Evolutionary conservation across 352 stramenopile genomes (phyloP), one percentile per base, ranked within the genome.

Genomic region (Phytopythium litorale): DNA sequence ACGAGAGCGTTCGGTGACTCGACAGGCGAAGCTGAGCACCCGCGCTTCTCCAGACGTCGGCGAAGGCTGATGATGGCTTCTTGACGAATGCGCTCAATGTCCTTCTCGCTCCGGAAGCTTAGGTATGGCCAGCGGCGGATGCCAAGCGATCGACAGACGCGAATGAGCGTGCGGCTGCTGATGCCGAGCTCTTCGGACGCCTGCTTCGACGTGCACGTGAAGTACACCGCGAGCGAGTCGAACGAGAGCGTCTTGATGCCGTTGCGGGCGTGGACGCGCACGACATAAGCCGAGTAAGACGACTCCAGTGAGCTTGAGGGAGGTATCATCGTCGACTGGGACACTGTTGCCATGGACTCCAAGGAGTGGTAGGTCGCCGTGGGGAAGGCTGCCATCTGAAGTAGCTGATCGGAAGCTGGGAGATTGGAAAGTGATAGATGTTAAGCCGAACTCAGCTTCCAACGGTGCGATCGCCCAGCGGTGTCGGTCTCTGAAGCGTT

Each of bases 111-210:
- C 30, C 72, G 75, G 63, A 83, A 83, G 54, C 75, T 68, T 38
- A 83, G 58, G 72, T 83, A 83, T 33, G 74, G 74, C 74, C 74
- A 83, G 19, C 74, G 71, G 7, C 74, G 74, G 62, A 80, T 83
- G 40, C 74, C 74, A 13, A 83, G 69, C 19, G 74, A 83, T 8
- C 74, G 71, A 56, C 71, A 83, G 38, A 80, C 74, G 53, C 74
- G 74, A 33, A 83, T 83, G 64, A 83, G 71, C 55, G 74, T 83
- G 53, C 74, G 74, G 35, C 68, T 79, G 43, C 68, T 78, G 70
- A 83, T 83, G 11, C 74, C 74, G 37, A 83, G 68, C 35, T 83
- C 69, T 35, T 83, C 74, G 8, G 74, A 71, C n/a, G 74, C 74
- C 55, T 83, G 79, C 63, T 82, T 82, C 48, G 74, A 70, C 2